Base-by-base conservation (phyloP, 495 filamentous ascomycete species). In the Xylaria venustula region DNA sequence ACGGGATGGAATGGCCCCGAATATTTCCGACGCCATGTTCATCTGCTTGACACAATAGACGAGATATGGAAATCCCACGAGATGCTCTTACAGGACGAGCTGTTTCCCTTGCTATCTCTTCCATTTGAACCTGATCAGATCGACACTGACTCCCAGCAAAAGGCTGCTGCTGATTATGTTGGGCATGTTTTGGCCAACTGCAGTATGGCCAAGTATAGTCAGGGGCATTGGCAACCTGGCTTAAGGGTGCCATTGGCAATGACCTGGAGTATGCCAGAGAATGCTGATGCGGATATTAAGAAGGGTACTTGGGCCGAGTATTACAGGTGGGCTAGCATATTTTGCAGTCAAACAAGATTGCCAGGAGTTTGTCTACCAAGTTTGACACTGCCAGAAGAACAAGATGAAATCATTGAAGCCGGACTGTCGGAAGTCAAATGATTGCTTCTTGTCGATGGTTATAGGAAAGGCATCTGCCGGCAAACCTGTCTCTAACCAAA, bases 291-390 rank as follows among this genome's bases (percentile, higher is more conserved):
- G 14, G 67, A 72, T 37, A 59, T 51, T 12, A 54, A 57, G 40
- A 30, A 57, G 25, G 72, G 67, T 0, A 73, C 69, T 0, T 73
- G 67, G 63, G 68, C 68, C 0, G 65, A 61, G 54, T 62, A 71
- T 26, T 52, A 70, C 54, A 19, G 70, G 54, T 59, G 70, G 68
- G 30, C 59, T 1, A 62, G 62, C 28, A 58, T 65, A 20, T 50
- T 63, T 42, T 65, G 64, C 15, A 55, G 66, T 14, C 66, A 73
- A 45, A 66, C 54, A 15, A 25, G 42, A 22, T 20, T 40, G 3
- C 12, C 34, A 7, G 42, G 28, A 0, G 8, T 36, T 26, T 53
- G 50, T 53, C 12, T 53, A 7, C 50, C 50, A 1, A 53, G 50
- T 23, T 19, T 53, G n/a, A 25, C 12, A 8, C 50, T 53, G 20